Conservation (phyloP, 805 yeast species). For the Candida adriatica region DNA sequence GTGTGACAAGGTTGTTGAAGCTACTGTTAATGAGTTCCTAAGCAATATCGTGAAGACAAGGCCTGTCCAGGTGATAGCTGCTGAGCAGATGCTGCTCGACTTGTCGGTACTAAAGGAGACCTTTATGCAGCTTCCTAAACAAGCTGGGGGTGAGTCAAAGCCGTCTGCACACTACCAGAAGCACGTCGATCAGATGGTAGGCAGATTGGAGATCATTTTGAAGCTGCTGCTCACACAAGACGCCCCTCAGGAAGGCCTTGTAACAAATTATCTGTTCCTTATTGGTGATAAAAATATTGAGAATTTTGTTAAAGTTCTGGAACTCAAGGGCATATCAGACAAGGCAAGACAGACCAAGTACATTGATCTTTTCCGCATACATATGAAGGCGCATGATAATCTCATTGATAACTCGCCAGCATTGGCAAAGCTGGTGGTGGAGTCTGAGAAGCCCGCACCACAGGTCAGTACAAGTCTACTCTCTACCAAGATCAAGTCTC, state of each 20-base stretch:
- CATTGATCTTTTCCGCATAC: conserved; percentile 21
- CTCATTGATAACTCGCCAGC: conserved; percentile 23
- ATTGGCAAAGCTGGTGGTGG: conserved; percentile 16
- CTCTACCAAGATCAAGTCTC: conserved; percentile 12
- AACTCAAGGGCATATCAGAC: conserved; percentile 47
- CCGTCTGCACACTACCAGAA: conserved; percentile 29
- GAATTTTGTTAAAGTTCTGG: conserved; percentile 61
- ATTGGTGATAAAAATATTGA: conserved; percentile 56
- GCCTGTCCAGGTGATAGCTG: conserved; percentile 62
- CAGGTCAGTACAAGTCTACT: conserved; percentile 9
- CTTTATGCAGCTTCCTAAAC: conserved; percentile 27
- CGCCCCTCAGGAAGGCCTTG: conserved; percentile 59
- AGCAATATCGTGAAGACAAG: conserved; percentile 51
- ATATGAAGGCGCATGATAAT: conserved; percentile 21
- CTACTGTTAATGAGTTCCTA: conserved; percentile 47
- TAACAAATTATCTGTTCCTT: conserved; percentile 57
- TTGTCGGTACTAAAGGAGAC: conserved; percentile 54
- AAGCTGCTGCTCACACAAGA: conserved; percentile 59
- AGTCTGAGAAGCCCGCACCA: conserved; percentile 3
- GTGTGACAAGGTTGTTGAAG: conserved; percentile 70
- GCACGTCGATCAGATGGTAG: conserved; percentile 35
- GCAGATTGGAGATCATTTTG: conserved; percentile 54
- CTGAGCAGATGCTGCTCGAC: conserved; percentile 80
- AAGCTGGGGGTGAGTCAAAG: conserved; percentile 10
- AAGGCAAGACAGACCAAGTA: conserved; percentile 17